Conservation (phyloP, 345 rosid genomes). For the Luvunga scandens region DNA sequence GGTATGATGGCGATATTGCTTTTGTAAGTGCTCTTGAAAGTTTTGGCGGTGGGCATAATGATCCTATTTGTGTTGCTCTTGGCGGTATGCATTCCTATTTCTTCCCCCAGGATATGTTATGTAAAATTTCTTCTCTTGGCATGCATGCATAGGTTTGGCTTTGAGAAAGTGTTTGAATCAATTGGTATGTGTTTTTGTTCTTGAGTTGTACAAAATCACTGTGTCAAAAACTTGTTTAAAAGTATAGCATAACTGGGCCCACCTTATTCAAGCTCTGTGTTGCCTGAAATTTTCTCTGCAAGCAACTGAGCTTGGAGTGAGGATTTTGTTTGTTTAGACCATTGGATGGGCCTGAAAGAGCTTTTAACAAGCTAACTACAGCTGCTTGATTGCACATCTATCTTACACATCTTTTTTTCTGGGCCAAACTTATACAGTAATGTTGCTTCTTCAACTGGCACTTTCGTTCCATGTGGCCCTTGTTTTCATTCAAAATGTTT, state of each 20-base stretch:
- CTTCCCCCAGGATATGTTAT: not conserved
- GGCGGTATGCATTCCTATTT: conserved; percentile 45
- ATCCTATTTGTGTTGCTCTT: conserved; percentile 69
- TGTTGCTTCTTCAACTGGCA: not conserved
- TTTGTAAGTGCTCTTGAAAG: conserved; percentile 71
- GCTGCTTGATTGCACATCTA: not conserved
- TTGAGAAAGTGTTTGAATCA: not conserved
- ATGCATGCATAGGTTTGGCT: not conserved
- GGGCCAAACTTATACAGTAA: not conserved
- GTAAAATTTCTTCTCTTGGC: not conserved
- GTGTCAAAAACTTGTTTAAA: not conserved
- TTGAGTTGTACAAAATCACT: not conserved
- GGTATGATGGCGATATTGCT: conserved; percentile 55
- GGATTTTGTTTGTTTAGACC: not conserved
- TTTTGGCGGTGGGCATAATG: conserved; percentile 71
- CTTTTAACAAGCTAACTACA: conserved; percentile 6
- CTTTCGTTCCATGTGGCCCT: not conserved
- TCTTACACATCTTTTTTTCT: not conserved
- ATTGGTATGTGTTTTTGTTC: not conserved
- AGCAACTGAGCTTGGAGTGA: not conserved
- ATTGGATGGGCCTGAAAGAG: not conserved
- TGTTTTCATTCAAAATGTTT: not conserved
- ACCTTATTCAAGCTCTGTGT: not conserved
- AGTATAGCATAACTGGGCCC: not conserved
- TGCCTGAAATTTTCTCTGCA: not conserved